Conservation (phyloP, 306 rosid genomes). For the Citrullus amarus region DNA sequence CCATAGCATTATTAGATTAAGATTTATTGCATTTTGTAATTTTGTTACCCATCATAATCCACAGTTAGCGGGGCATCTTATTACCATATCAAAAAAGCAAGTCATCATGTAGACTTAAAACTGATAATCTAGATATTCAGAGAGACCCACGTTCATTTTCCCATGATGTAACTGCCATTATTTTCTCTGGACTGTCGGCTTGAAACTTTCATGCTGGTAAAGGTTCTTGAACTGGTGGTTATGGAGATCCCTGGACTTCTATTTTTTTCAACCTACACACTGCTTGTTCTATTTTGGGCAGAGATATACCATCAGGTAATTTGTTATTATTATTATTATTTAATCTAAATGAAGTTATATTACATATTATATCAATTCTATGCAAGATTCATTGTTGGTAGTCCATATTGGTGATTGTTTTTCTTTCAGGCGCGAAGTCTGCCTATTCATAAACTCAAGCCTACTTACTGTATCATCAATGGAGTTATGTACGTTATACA, state of each 20-base stretch:
- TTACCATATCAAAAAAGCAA: not conserved
- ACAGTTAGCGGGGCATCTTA: not conserved
- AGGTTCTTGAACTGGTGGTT: slow-evolving; percentile 48
- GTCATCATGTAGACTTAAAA: not conserved
- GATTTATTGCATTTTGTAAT: not conserved
- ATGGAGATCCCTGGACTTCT: slow-evolving; percentile 78
- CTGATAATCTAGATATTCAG: not conserved
- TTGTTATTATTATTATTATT: not conserved
- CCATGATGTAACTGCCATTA: not conserved
- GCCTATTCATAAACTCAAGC: slow-evolving; percentile 49
- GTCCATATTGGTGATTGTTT: slow-evolving; percentile 12
- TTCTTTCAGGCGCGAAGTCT: slow-evolving; percentile 60
- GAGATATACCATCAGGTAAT: slow-evolving; percentile 76
- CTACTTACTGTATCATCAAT: slow-evolving; percentile 45
- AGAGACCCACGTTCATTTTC: slow-evolving; percentile 2
- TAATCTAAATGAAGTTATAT: not conserved
- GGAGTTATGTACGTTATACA: slow-evolving; percentile 47
- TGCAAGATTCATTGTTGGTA: not conserved
- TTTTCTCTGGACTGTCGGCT: slow-evolving; percentile 5
- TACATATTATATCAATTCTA: not conserved
- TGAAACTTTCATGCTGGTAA: slow-evolving; percentile 10
- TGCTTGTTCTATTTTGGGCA: slow-evolving; percentile 78
- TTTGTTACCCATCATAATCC: not conserved
- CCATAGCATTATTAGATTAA: not conserved
- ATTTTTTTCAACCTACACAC: slow-evolving; percentile 69